phyloP scores from a whole-genome alignment of 805 yeast species.

The Lipomyces yamanashiensis region DNA sequence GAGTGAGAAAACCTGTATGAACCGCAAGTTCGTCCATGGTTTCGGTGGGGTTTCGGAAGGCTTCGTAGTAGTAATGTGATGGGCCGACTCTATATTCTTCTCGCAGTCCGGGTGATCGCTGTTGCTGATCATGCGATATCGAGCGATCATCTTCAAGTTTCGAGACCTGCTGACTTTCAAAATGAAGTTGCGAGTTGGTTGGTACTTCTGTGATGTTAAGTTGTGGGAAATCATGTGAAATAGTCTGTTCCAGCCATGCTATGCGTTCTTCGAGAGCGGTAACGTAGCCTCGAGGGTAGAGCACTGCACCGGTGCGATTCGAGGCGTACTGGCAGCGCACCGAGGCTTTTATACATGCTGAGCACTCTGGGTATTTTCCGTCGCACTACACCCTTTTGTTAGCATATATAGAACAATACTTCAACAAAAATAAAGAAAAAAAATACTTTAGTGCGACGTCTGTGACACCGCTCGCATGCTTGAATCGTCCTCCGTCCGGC shows the following conservation, averaged over 20 bases:
- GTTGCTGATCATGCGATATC: not conserved
- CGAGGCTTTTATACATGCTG: conserved; percentile 29
- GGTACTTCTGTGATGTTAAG: conserved; percentile 20
- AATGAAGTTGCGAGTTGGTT: conserved; percentile 15
- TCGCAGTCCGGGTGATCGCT: not conserved
- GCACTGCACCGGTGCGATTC: conserved; percentile 25
- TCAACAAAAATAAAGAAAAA: not conserved
- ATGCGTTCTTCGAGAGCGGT: conserved; percentile 29
- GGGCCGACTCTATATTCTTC: conserved; percentile 29
- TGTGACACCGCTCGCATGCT: conserved; percentile 35
- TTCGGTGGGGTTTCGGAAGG: conserved; percentile 31
- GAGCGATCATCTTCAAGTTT: not conserved
- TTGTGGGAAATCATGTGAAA: conserved; percentile 23
- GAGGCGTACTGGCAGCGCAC: conserved; percentile 30
- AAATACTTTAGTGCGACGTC: conserved; percentile 31
- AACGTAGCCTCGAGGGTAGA: conserved; percentile 29
- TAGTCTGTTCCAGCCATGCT: conserved; percentile 25
- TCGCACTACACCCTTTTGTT: conserved; percentile 22
- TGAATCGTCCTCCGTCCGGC: conserved; percentile 24
- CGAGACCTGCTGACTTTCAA: not conserved
- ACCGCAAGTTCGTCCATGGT: conserved; percentile 30
- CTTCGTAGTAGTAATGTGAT: conserved; percentile 33
- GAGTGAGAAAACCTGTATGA: conserved; percentile 30
- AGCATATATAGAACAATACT: not conserved
- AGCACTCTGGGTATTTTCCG: conserved; percentile 33